Evolutionary conservation across 129 eudicot genomes (phyloP).

Genomic region (Artemisia annua): DNA sequence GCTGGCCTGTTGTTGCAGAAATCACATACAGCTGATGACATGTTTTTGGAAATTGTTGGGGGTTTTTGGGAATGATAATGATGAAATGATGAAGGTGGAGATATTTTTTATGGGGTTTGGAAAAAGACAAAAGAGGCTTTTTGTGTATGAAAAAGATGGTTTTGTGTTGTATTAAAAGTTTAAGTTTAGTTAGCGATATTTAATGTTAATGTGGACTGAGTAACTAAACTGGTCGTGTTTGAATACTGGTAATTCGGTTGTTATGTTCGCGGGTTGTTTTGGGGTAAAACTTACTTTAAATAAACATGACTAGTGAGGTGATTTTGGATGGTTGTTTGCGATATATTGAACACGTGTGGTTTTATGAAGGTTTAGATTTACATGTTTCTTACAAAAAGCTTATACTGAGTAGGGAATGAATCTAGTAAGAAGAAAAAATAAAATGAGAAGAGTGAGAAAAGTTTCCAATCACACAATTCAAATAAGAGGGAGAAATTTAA

Average conservation of each 20-base stretch:
- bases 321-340: no score
- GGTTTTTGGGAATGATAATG: background rate
- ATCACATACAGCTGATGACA: slow-evolving; percentile 45
- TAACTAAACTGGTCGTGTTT: background rate
- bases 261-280: background rate
- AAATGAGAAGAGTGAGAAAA: no score
- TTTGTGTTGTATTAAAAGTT: slow-evolving; percentile 3
- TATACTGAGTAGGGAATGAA: no score
- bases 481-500: no score
- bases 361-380: no score
- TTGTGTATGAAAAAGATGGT: slow-evolving; percentile 24
- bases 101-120: background rate
- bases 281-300: background rate
- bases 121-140: slow-evolving; percentile 32
- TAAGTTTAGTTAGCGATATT: slow-evolving; percentile 16
- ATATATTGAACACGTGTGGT: no score
- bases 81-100: background rate
- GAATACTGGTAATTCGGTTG: background rate
- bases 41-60: background rate
- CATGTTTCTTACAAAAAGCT: no score
- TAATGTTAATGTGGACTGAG: no score
- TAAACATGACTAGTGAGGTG: no score
- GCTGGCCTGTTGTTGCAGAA: slow-evolving; percentile 65
- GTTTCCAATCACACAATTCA: no score
- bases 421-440: no score